Base-by-base conservation (phyloP, 2,329 filamentous ascomycete species). In the Simplicillium aogashimaense region DNA sequence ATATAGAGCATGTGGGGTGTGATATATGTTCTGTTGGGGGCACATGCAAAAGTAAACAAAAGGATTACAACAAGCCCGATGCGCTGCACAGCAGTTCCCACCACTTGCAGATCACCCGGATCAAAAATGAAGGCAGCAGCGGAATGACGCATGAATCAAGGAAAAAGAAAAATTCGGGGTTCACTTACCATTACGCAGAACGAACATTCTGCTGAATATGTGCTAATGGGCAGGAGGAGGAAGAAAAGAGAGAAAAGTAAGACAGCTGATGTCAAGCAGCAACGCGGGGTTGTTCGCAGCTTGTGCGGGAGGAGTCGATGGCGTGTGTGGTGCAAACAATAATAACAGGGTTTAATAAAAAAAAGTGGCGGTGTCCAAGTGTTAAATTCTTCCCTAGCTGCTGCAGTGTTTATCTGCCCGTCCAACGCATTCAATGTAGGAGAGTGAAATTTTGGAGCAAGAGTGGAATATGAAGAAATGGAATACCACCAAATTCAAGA, bases 141-240 rank as follows among this genome's bases (percentile, higher is more conserved):
- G 6, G 15, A 7, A 32, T 32, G 15, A 32, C 30, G 30, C 30
- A 32, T 5, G 13, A 32, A 15, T 15, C 15, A 25, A 25, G 20
- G 30, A 32, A 32, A 12, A 32, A 12, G 6, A 32, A 12, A 5
- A 5, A 32, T 32, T 25, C 9, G 29, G 28, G 5, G 15, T 25
- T 37, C 32, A 59, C 58, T 49, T 52, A 61, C 59, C 58, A 51
- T 61, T 61, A 47, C 59, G 54, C 42, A 61, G 54, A 50, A 61
- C 59, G 47, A 62, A 62, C 59, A 61, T 61, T 46, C 43, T 60
- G 54, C 46, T 47, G 40, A 25, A 40, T 40, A 40, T 39, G 43
- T 33, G 37, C 16, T 40, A 34, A n/a, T 17, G 18, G 31, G 15
- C 31, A 13, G 35, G 28, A 8, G 18, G 39, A 44, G 34, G 29